These are phyloP conservation scores for Citrus medica DNA, from an alignment of 345 rosid genomes.

Conservation along the genomic window DNA sequence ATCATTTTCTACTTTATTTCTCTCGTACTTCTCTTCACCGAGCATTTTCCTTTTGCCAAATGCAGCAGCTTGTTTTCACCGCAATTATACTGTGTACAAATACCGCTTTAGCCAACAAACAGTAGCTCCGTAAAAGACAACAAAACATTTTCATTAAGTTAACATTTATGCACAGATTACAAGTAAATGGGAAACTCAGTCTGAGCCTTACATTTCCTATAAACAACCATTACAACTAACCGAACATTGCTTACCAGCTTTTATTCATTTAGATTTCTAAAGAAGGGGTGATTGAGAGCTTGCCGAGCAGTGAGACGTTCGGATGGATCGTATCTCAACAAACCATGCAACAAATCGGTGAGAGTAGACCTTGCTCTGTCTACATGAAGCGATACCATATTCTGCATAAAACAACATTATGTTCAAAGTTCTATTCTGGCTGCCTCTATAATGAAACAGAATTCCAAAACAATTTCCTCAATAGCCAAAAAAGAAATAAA, in stretches of 20 bases:
- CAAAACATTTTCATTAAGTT: background rate
- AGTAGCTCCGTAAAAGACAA: background rate
- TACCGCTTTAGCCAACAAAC: background rate
- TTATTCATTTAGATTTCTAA: conserved; percentile 30
- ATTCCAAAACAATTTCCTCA: background rate
- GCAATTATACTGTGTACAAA: background rate
- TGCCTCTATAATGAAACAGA: background rate
- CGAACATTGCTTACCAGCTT: background rate
- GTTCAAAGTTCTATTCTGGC: background rate
- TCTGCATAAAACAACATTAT: conserved; percentile 33
- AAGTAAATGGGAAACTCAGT: background rate
- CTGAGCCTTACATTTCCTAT: background rate
- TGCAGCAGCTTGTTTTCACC: background rate
- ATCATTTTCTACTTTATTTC: too few species aligned
- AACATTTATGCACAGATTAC: background rate
- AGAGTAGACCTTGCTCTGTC: conserved; percentile 45
- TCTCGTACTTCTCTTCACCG: too few species aligned
- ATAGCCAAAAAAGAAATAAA: background rate
- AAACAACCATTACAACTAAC: background rate
- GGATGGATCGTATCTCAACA: conserved; percentile 62
- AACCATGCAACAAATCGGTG: conserved; percentile 52
- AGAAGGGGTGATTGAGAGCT: conserved; percentile 80
- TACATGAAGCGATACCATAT: conserved; percentile 46
- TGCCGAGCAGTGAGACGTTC: conserved; percentile 62
- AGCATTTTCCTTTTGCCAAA: too few species aligned